Evolutionary conservation across 2,329 filamentous ascomycete genomes (phyloP), one percentile per base, ranked within the genome.

Genomic region (Sarocladium brachiariae): DNA sequence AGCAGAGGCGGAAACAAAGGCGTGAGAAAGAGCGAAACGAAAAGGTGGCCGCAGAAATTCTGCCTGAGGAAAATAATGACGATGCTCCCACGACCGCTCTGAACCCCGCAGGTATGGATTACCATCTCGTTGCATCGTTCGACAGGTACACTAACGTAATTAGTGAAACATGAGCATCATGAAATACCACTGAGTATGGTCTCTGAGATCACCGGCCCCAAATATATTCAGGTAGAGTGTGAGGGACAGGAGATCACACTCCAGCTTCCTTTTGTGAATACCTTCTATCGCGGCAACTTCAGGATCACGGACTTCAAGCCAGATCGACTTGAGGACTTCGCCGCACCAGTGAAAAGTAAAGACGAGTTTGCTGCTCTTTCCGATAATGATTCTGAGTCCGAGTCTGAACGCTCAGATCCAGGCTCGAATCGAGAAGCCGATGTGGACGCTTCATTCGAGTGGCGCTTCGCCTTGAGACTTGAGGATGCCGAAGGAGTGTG

Each of bases 261-360:
- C 1, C 56, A 57, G n/a, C 58, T 91, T 0, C 88, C 90, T 0
- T 95, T 95, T 59, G 74, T 83, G 51, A 89, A 91, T 60, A 70
- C 77, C 51, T 86, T 81, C 37, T 90, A 90, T 62, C 80, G 81
- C 43, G 72, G 81, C 19, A 74, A 77, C 30, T 83, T 88, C 31
- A 84, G 88, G n/a, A 84, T 95, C 2, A 77, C 95, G 31, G 88
- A 96, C 67, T 96, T 87, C 64, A 80, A 77, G 52, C 92, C 92
- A 0, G 67, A 74, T 2, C 73, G 74, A 1, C 69, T 96, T 1
- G 77, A 83, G 55, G 80, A 92, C 52, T 96, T 96, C 63, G 73
- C 86, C 2, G 66, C 64, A 25, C 71, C 72, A 50, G 70, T 68
- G 35, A 70, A 70, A 52, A 56, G 55, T 19, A 49, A 47, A 2